Base-by-base conservation (phyloP, 1,284 basidiomycete genomes). In the Papiliotrema laurentii region DNA sequence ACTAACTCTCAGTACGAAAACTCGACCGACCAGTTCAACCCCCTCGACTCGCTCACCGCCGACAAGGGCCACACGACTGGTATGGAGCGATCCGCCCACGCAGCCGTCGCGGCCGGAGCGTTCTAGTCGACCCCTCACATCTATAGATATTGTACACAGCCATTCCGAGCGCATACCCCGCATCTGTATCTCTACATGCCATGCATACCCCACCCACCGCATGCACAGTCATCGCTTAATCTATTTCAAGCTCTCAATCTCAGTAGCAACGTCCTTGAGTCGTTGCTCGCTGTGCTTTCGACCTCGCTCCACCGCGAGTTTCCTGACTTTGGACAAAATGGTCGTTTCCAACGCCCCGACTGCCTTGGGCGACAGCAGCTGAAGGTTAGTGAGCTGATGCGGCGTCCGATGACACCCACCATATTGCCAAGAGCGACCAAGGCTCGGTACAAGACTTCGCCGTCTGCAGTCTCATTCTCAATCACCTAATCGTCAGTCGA, bases 351-450 rank as follows among this genome's bases (percentile, higher is more conserved):
- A 61, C 22, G 60, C 59, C 7, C 69, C 68, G 4, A 70, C 63
- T 42, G n/a, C n/a, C n/a, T n/a, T n/a, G 4, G 69, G 64, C 4
- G 69, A 63, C 14, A 61, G 49, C 6, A 75, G 53, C 74, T 75
- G 49, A 2, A 21, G n/a, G n/a, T n/a, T 43, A 6, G 34, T n/a
- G 21, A 53, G 30, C 36, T 41, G 16, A 22, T 30, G 14, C 7
- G 14, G 24, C n/a, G n/a, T n/a, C n/a, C n/a, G 26, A 31, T 22
- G 5, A 19, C 9, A 76, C 83, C 64, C 53, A 90, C 88, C 40
- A 87, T 71, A 68, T 98, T 97, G 27, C 94, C 94, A 2, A 97
- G 76, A 0, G 86, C 92, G 14, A 96, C 86, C 6, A 89, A 73
- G 1, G 85, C 78, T 25, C 94, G 83, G 69, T 97, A 97, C 13